phyloP scores from a whole-genome alignment of 257 asterid species.

The Solanum arcanum region DNA sequence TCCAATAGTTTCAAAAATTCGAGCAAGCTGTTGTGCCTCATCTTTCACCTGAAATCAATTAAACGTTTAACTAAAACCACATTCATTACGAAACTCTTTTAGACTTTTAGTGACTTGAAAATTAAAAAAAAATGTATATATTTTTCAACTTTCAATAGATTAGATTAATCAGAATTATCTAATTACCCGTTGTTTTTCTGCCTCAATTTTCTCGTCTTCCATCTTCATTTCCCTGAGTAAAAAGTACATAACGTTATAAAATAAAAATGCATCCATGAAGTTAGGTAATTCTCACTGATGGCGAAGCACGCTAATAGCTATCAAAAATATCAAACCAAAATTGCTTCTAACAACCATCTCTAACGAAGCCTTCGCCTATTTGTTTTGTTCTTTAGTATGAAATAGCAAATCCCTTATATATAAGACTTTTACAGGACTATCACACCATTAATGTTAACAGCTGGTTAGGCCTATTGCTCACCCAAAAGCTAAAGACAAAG shows the following conservation, averaged over 20 bases:
- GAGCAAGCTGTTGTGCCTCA: slow-evolving; percentile 91
- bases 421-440: background rate
- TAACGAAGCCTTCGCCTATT: background rate
- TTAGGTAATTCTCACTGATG: background rate
- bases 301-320: background rate
- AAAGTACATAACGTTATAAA: background rate
- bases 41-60: slow-evolving; percentile 58
- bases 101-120: background rate
- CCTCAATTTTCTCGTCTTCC: slow-evolving; percentile 95
- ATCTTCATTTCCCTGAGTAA: slow-evolving; percentile 89
- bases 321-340: background rate
- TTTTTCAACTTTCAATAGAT: background rate
- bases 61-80: background rate
- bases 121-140: background rate
- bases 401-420: background rate
- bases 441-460: background rate
- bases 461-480: background rate
- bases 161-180: background rate
- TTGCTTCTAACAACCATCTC: background rate
- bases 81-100: background rate
- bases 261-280: background rate
- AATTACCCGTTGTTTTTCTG: slow-evolving; percentile 83
- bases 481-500: background rate
- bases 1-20: slow-evolving; percentile 82
- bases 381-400: background rate